Conservation (phyloP, 2,329 filamentous ascomycete genomes). For the Rhynchosporium agropyri region DNA sequence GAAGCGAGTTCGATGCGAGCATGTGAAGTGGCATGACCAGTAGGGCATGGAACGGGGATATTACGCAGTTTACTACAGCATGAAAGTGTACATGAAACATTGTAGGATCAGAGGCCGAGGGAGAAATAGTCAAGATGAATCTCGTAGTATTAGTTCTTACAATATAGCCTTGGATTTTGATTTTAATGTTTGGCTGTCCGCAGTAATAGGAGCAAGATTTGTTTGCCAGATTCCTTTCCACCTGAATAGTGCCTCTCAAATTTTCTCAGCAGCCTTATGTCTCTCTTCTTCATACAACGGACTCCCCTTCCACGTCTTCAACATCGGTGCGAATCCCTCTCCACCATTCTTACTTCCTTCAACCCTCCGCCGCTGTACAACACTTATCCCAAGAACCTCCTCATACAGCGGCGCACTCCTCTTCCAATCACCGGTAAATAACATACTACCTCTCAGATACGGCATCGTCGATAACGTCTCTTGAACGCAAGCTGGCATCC, state of each 20-base stretch:
- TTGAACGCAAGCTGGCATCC: slow-evolving; percentile 63
- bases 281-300: slow-evolving; percentile 11
- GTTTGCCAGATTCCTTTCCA: not conserved
- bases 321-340: slow-evolving; percentile 27
- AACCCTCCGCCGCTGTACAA: slow-evolving; percentile 20
- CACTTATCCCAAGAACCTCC: slow-evolving; percentile 31
- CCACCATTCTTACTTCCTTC: not conserved
- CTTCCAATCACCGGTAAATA: slow-evolving; percentile 49
- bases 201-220: too few species aligned
- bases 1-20: too few species aligned
- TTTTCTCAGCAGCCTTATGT: not conserved
- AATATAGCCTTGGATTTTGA: too few species aligned
- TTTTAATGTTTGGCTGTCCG: not conserved
- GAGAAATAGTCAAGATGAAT: too few species aligned
- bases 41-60: too few species aligned
- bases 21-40: too few species aligned
- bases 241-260: not conserved
- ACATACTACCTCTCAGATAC: slow-evolving; percentile 61
- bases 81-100: not conserved
- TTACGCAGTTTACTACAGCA: too few species aligned
- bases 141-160: too few species aligned
- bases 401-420: slow-evolving; percentile 35
- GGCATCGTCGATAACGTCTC: slow-evolving; percentile 60
- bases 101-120: not conserved
- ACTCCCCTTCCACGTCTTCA: slow-evolving; percentile 11